Evolutionary conservation across 2,329 filamentous ascomycete genomes (phyloP), one percentile per base, ranked within the genome.

Genomic region (Apiospora rasikravindrae): DNA sequence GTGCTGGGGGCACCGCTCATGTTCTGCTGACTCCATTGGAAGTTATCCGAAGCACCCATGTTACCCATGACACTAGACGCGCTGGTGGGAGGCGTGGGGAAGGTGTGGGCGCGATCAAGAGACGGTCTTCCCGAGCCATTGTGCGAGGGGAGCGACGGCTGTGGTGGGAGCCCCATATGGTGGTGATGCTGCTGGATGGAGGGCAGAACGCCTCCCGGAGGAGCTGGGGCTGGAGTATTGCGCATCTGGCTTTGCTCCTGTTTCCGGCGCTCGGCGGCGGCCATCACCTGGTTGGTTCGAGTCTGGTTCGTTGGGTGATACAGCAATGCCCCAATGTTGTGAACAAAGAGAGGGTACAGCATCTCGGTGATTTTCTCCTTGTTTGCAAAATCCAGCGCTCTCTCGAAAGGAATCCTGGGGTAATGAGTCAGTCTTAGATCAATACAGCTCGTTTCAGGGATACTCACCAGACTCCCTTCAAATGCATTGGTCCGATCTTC

Each of bases 311-410:
- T 92, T 0, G 96, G 96, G 81, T 98, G 96, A 82, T 98, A 98
- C 69, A 98, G 89, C 75, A 98, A 87, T 72, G 94, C 93, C 73
- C 94, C 94, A 80, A 98, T 98, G 83, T 98, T 97, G 83, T 98
- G 95, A 51, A 98, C 96, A 81, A 99, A 99, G 68, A 99, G 87
- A 70, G 96, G 96, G 82, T 98, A 99, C 71, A 98, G 86, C 67
- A 95, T 86, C 83, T 98, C 96, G 0, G 96, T 98, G 75, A 98
- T 99, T 85, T 98, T 98, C 84, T 99, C 96, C 88, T 98, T 98
- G 86, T 99, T 99, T 76, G 96, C 96, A 81, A 99, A 98, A 78
- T 98, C 96, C 70, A 99, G 86, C n/a, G 96, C 96, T 76, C 96
- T 92, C 77, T 98, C 96, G 78, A 97, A 98, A 1, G 96, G 96